phyloP scores from a whole-genome alignment of 75 land plant species.

The Pinus tabuliformis region DNA sequence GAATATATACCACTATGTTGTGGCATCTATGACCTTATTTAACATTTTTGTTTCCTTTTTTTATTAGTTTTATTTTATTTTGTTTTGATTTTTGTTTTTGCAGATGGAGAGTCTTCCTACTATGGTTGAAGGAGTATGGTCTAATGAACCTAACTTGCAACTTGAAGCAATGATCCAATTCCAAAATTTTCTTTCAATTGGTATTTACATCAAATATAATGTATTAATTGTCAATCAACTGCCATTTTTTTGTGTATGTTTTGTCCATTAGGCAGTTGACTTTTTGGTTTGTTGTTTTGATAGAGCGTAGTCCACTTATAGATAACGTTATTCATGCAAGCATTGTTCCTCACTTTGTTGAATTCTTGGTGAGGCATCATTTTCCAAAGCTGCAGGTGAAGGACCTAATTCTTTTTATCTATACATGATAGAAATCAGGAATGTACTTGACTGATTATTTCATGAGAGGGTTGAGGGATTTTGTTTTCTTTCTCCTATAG shows the following conservation, averaged over 20 bases:
- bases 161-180: constrained; percentile 86
- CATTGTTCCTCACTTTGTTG: constrained; percentile 86
- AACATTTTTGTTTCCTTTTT: not conserved
- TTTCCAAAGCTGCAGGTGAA: constrained; percentile 85
- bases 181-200: constrained; percentile 77
- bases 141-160: constrained; percentile 52
- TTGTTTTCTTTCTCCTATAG: too few relatives aligned
- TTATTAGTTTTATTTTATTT: not conserved
- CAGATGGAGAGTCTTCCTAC: constrained; percentile 71
- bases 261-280: not conserved
- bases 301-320: constrained; percentile 88
- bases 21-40: too few relatives aligned
- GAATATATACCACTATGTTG: too few relatives aligned
- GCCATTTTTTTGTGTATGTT: not conserved
- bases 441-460: too few relatives aligned
- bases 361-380: constrained; percentile 71
- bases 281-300: not conserved
- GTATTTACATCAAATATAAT: constrained; percentile 20
- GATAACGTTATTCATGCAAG: constrained; percentile 79
- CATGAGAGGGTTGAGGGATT: too few relatives aligned
- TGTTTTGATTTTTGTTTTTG: not conserved
- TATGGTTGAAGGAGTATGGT: constrained; percentile 57
- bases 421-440: too few relatives aligned
- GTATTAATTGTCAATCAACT: not conserved
- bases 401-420: constrained; percentile 9